Conservation (phyloP, 2,329 filamentous ascomycete genomes). For the Thielaviopsis populi region DNA sequence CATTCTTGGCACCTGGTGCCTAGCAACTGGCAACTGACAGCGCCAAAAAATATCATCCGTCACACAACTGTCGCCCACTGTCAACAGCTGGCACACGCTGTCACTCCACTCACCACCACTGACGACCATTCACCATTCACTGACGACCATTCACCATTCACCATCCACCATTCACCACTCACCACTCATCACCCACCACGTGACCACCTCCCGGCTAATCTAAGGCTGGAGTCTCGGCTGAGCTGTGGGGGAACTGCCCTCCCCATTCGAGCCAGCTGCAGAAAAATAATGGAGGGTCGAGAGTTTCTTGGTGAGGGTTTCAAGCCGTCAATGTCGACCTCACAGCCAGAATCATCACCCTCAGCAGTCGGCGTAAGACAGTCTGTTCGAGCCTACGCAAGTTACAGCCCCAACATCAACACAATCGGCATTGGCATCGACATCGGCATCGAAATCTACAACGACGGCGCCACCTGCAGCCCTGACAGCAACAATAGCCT, state of each 20-base stretch:
- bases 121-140: no score
- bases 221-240: slow-evolving; percentile 16
- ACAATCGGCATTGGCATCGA: background rate
- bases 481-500: slow-evolving; percentile 9
- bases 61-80: background rate
- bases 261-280: slow-evolving; percentile 14
- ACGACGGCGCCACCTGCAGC: slow-evolving; percentile 5
- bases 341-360: slow-evolving; percentile 10
- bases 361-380: slow-evolving; percentile 10
- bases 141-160: no score
- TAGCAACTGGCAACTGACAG: slow-evolving; percentile 1
- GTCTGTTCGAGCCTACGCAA: slow-evolving; percentile 10
- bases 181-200: no score
- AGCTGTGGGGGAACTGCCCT: slow-evolving; percentile 15
- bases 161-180: no score
- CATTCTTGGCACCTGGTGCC: background rate
- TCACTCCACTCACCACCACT: background rate
- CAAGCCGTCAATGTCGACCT: slow-evolving; percentile 17
- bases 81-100: background rate
- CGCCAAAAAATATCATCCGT: background rate
- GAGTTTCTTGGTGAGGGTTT: slow-evolving; percentile 13
- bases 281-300: slow-evolving; percentile 17
- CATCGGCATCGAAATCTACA: background rate
- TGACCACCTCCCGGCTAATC: slow-evolving; percentile 16
- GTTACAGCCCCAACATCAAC: slow-evolving; percentile 7